Base-by-base conservation (phyloP, 306 rosid genomes). In the Betula pendula region DNA sequence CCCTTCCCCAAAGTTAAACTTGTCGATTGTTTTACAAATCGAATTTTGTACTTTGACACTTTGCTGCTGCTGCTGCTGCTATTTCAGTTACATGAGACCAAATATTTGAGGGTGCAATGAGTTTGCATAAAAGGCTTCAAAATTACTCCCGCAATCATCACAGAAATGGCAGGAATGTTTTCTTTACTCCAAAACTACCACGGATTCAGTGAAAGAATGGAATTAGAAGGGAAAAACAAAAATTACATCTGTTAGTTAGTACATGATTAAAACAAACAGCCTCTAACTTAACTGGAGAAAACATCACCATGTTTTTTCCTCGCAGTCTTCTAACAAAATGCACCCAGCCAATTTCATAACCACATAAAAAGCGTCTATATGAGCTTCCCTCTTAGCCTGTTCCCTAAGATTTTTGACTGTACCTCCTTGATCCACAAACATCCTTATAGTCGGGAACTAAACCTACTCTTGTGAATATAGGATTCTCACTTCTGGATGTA, bases 371-470 rank as follows among this genome's bases (percentile, higher is more conserved):
- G 71, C 68, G 71, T 68, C n/a, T 17, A 78, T 77, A 63, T 74
- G 82, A 79, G 47, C 77, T 44, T 81, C 50, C 80, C 49, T 35
- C 71, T 50, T 59, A 51, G 33, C 50, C 74, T 68, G 82, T 75
- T 71, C 38, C 63, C n/a, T 77, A 73, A 79, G 66, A 68, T 84
- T 71, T 76, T 70, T 80, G 77, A 68, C 89, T 82, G 75, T 87
- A 86, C 87, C 82, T 81, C 75, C 84, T 79, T 75, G 81, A 82
- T 75, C 79, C 48, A 59, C 19, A 25, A 49, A 8, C 44, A 79
- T 29, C 68, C 49, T 15, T 51, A 8, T 25, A 79, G 66, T 27
- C 29, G 68, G 75, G 47, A 63, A 71, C 63, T 79, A 78, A 77
- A 45, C 75, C 86, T 75, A 6, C 68, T 69, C 75, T 73, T 38